phyloP scores from a whole-genome alignment of 345 rosid species.

The Brassica napus region DNA sequence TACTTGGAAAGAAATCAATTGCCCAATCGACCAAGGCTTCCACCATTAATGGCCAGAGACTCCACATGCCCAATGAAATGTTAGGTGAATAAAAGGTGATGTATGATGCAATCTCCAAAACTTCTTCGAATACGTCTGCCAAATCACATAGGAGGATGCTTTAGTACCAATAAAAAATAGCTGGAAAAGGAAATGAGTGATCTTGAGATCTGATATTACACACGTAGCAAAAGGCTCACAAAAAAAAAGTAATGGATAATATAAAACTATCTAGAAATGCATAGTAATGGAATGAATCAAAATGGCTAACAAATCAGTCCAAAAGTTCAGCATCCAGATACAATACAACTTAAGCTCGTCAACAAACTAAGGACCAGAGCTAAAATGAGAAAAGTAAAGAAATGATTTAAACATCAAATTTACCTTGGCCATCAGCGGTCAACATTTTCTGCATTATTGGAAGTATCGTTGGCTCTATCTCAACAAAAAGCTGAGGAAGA shows the following conservation, averaged over 20 bases:
- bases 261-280: not conserved
- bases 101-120: slow-evolving; percentile 91
- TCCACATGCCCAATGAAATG: slow-evolving; percentile 47
- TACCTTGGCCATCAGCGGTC: slow-evolving; percentile 1
- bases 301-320: not conserved
- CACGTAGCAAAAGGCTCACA: not conserved
- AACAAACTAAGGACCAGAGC: not conserved
- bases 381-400: not conserved
- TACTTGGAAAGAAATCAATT: slow-evolving; percentile 82
- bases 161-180: slow-evolving; percentile 3
- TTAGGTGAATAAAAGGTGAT: slow-evolving; percentile 97
- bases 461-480: not conserved
- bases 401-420: not conserved
- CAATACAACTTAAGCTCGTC: not conserved
- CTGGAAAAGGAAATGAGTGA: not conserved
- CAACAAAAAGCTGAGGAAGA: not conserved
- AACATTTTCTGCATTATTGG: slow-evolving; percentile 3
- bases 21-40: slow-evolving; percentile 97
- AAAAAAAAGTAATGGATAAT: not conserved
- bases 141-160: slow-evolving; percentile 29
- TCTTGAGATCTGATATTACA: not conserved
- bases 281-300: not conserved
- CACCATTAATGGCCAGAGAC: slow-evolving; percentile 93
- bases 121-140: slow-evolving; percentile 99
- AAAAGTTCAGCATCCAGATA: not conserved